Percentiles rank a stretch among this genome's conserved stretches.
These are phyloP conservation scores for Neonectria ditissima DNA, from an alignment of 2,329 filamentous ascomycete species.

Conservation along the genomic window DNA sequence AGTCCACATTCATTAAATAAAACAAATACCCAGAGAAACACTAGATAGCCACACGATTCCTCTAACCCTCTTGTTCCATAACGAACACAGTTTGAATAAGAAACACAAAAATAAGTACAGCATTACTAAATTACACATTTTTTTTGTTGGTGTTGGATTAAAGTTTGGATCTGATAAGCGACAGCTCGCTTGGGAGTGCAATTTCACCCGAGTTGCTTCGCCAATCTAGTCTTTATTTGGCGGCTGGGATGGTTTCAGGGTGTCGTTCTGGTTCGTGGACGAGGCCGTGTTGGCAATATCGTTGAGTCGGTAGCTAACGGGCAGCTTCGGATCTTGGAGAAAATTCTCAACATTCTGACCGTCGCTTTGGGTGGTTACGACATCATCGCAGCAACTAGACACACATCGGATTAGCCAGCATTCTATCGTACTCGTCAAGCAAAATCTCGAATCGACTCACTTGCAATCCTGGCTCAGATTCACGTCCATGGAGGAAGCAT, in stretches of 20 bases:
- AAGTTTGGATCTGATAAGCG: not conserved
- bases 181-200: not conserved
- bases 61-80: not conserved
- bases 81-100: not conserved
- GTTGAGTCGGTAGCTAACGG: not conserved
- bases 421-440: not conserved
- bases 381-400: not conserved
- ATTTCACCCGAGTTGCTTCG: not conserved
- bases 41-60: not conserved
- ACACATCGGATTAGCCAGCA: not conserved
- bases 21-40: not conserved
- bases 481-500: conserved; percentile 2
- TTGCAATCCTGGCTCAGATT: conserved; percentile 1
- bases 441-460: not conserved
- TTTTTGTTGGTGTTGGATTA: too few relatives aligned
- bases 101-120: not conserved
- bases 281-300: too few relatives aligned
- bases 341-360: not conserved
- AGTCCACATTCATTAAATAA: not conserved
- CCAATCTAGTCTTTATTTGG: not conserved
- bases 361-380: not conserved
- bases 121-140: not conserved
- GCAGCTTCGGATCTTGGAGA: not conserved
- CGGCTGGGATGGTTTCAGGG: not conserved
- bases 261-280: not conserved